These are phyloP conservation scores for Friedmanniomyces endolithicus DNA, from an alignment of 495 filamentous ascomycete species.

Conservation along the genomic window DNA sequence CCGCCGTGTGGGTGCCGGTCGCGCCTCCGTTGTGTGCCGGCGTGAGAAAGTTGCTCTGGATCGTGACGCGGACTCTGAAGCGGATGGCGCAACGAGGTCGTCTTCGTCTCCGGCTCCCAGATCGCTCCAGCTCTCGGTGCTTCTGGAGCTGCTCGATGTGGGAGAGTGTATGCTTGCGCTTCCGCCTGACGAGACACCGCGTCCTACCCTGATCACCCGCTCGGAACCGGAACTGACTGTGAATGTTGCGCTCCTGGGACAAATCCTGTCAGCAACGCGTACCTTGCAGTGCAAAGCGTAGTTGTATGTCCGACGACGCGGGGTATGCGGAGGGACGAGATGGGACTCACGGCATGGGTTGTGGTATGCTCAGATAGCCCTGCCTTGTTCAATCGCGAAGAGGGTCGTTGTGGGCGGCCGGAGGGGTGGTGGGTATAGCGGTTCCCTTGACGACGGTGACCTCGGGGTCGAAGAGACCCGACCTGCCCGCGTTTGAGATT, in stretches of 20 bases:
- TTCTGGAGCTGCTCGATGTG: conserved; percentile 9
- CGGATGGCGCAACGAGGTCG: conserved; percentile 30
- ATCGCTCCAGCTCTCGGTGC: conserved; percentile 13
- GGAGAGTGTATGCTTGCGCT: conserved; percentile 16
- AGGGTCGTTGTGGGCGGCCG: background rate
- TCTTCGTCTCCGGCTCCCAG: conserved; percentile 22
- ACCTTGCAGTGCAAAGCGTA: background rate
- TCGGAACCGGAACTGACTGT: conserved; percentile 17
- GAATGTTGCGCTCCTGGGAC: background rate
- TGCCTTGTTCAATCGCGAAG: background rate
- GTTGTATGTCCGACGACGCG: background rate
- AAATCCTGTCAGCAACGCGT: background rate
- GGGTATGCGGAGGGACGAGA: background rate
- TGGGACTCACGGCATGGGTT: conserved; percentile 1
- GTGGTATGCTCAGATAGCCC: background rate
- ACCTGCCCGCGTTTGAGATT: background rate
- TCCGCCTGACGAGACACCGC: conserved; percentile 12
- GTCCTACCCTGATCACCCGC: conserved; percentile 7
- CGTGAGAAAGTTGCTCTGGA: conserved; percentile 11
- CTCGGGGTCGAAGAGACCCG: background rate
- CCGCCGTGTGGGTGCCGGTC: conserved; percentile 22
- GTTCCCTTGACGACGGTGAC: background rate
- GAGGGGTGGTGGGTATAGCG: background rate
- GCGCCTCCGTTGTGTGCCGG: conserved; percentile 17
- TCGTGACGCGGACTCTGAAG: conserved; percentile 32